Evolutionary conservation across 257 asterid genomes (phyloP).

Genomic region (Cinchona pubescens): DNA sequence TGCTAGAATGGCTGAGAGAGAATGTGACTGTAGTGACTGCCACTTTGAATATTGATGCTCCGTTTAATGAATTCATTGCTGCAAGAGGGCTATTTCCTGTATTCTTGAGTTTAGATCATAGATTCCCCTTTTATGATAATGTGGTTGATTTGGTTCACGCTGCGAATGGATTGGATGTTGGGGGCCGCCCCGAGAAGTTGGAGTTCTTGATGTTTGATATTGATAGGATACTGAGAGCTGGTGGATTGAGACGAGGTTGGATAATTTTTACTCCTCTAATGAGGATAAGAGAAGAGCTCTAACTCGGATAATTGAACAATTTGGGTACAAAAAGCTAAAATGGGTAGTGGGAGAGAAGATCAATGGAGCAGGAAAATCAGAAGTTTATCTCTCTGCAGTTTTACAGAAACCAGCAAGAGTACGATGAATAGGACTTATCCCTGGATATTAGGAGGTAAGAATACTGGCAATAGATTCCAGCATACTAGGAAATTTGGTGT

Average conservation of each 20-base stretch:
- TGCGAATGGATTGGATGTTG: conserved; percentile 61
- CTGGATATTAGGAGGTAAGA: conserved; percentile 17
- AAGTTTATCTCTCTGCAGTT: conserved; percentile 71
- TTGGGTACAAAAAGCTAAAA: conserved; percentile 78
- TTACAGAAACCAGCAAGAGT: conserved; percentile 70
- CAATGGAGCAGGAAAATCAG: conserved; percentile 62
- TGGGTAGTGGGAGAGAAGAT: conserved; percentile 87
- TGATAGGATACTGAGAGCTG: conserved; percentile 70
- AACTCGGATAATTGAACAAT: conserved; percentile 64
- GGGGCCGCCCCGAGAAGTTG: conserved; percentile 58
- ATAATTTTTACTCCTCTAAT: conserved; percentile 55
- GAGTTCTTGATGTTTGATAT: conserved; percentile 91
- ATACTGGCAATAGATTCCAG: conserved; percentile 19
- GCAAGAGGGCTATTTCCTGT: conserved; percentile 86
- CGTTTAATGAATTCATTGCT: conserved; percentile 75
- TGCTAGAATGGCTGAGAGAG: conserved; percentile 81
- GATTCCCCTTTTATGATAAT: conserved; percentile 66
- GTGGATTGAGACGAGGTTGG: conserved; percentile 82
- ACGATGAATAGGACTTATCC: conserved; percentile 16
- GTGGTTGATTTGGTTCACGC: conserved; percentile 72
- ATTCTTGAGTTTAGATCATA: conserved; percentile 69
- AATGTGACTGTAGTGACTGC: conserved; percentile 65
- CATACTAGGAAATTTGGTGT: conserved; percentile 13
- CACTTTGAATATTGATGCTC: conserved; percentile 70
- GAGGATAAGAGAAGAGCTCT: conserved; percentile 64